Conservation (phyloP, 345 rosid species). For the Populus simonii region DNA sequence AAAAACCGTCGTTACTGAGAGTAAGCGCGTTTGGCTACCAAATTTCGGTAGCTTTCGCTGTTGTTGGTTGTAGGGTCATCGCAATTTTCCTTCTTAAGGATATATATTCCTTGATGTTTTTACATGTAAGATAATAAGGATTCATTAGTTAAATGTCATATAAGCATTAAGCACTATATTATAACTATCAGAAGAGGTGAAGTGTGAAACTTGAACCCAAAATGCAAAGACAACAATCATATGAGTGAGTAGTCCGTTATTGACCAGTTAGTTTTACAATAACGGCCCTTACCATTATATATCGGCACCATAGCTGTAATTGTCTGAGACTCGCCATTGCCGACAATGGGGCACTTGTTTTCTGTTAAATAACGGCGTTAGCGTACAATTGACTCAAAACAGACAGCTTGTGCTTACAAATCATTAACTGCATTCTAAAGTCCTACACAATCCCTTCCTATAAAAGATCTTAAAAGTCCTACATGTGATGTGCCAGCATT, state of each 20-base stretch:
- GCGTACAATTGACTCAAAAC: neutral
- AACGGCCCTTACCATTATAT: neutral
- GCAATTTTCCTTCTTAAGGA: too few relatives aligned
- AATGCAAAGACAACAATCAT: neutral
- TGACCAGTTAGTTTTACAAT: neutral
- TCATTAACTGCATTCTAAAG: neutral
- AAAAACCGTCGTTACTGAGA: too few relatives aligned
- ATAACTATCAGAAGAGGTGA: too few relatives aligned
- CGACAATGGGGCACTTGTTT: neutral
- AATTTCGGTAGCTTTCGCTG: too few relatives aligned
- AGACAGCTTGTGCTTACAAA: neutral
- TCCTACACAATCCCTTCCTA: neutral
- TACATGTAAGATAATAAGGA: too few relatives aligned
- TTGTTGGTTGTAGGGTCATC: too few relatives aligned
- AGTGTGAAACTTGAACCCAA: neutral
- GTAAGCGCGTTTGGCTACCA: too few relatives aligned
- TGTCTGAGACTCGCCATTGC: neutral
- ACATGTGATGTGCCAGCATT: neutral
- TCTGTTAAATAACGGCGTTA: neutral
- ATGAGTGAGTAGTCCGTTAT: neutral
- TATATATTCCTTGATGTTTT: too few relatives aligned
- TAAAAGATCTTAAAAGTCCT: neutral
- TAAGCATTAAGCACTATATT: too few relatives aligned
- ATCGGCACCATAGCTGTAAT: neutral
- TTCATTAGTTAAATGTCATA: too few relatives aligned